A percentile compares a stretch with the other conserved stretches of the same genome.
These are phyloP conservation scores for Mycogone perniciosa DNA, from an alignment of 2,329 filamentous ascomycete species.

Conservation along the genomic window DNA sequence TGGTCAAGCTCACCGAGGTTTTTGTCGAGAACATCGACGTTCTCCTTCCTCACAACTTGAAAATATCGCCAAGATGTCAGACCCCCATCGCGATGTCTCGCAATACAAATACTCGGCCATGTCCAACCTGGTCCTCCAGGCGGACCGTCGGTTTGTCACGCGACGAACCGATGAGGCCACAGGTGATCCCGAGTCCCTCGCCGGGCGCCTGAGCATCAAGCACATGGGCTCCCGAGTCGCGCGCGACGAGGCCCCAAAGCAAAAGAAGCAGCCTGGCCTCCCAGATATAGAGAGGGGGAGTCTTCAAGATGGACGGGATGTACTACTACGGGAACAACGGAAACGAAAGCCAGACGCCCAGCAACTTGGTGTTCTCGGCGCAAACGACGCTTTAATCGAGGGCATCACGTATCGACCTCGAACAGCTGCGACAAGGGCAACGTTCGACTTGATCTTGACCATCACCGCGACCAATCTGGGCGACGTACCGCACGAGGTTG, in stretches of 20 bases:
- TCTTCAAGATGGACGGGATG: conserved; percentile 74
- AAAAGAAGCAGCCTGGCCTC: conserved; percentile 66
- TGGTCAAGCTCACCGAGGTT: conserved; percentile 27
- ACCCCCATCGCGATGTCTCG: conserved; percentile 74
- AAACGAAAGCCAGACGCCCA: conserved; percentile 72
- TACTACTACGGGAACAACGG: conserved; percentile 74
- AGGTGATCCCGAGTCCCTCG: conserved; percentile 94
- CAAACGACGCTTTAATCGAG: conserved; percentile 81
- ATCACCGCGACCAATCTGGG: conserved; percentile 83
- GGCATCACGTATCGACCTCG: conserved; percentile 87
- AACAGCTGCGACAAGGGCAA: conserved; percentile 83
- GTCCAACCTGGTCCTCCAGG: conserved; percentile 99
- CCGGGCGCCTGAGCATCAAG: conserved; percentile 83
- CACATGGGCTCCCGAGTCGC: conserved; percentile 88
- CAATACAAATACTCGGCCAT: conserved; percentile 99
- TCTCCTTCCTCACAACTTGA: conserved; percentile 22
- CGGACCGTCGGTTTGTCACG: conserved; percentile 91
- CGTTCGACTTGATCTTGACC: conserved; percentile 90
- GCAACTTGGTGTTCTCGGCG: conserved; percentile 73
- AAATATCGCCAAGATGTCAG: conserved; percentile 56
- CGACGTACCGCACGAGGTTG: conserved; percentile 86
- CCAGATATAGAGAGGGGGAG: conserved; percentile 68
- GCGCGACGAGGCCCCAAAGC: conserved; percentile 72
- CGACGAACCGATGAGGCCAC: conserved; percentile 91
- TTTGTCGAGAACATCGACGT: conserved; percentile 32